Evolutionary conservation across 257 asterid genomes (phyloP).

Genomic region (Solanum pimpinellifolium): DNA sequence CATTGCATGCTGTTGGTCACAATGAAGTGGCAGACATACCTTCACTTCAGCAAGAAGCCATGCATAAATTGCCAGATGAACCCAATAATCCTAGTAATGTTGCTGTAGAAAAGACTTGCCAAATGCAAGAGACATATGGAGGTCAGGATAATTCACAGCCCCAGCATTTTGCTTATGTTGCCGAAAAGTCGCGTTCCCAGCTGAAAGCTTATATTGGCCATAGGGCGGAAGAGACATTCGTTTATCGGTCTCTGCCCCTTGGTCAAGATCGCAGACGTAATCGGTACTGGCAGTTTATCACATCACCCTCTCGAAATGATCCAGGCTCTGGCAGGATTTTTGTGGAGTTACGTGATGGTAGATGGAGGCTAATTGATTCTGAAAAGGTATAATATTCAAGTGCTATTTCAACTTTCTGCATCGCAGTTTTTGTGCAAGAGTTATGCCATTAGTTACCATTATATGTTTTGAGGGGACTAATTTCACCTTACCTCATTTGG

Average conservation of each 20-base stretch:
- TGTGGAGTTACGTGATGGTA: constrained; percentile 51
- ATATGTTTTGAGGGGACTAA: neutral
- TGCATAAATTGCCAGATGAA: constrained; percentile 30
- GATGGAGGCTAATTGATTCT: constrained; percentile 76
- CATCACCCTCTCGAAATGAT: constrained; percentile 65
- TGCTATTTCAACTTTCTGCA: neutral
- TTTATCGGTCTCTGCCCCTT: constrained; percentile 75
- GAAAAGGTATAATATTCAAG: constrained; percentile 39
- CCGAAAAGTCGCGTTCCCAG: constrained; percentile 66
- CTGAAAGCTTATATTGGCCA: constrained; percentile 57
- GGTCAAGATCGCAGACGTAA: constrained; percentile 84
- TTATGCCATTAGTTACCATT: neutral
- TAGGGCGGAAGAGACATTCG: constrained; percentile 69
- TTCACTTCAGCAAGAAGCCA: constrained; percentile 24
- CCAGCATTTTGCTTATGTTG: constrained; percentile 51
- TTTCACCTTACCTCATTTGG: neutral
- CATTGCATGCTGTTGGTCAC: constrained; percentile 17
- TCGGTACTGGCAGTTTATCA: constrained; percentile 74
- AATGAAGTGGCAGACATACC: constrained; percentile 20
- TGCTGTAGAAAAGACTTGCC: constrained; percentile 26
- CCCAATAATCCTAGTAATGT: constrained; percentile 15
- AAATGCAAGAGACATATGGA: constrained; percentile 21
- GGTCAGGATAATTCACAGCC: constrained; percentile 31
- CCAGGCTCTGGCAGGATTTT: constrained; percentile 76
- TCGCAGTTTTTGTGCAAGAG: neutral